Evolutionary conservation across 2,329 filamentous ascomycete species (phyloP).

Genomic region (Colletotrichum plurivorum): DNA sequence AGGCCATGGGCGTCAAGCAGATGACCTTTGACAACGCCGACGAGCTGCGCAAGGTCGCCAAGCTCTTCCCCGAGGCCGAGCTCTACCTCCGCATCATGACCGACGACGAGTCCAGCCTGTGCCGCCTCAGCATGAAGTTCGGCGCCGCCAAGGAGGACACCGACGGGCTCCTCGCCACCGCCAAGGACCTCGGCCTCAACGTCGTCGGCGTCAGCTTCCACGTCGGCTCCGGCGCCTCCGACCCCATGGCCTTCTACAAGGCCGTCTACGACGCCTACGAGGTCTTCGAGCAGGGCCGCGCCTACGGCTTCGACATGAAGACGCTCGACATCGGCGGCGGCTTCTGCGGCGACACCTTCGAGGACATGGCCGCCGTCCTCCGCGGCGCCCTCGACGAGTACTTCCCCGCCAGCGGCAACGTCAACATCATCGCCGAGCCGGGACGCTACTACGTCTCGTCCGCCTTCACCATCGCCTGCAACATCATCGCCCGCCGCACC

Average conservation of each 20-base stretch:
- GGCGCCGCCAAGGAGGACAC: slow-evolving; percentile 90
- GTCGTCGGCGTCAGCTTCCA: slow-evolving; percentile 98
- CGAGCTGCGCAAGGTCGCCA: slow-evolving; percentile 97
- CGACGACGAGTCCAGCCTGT: slow-evolving; percentile 94
- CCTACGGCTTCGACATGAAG: slow-evolving; percentile 84
- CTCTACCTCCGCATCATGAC: slow-evolving; percentile 95
- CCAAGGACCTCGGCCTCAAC: slow-evolving; percentile 86
- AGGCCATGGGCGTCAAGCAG: slow-evolving; percentile 87
- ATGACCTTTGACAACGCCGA: slow-evolving; percentile 99
- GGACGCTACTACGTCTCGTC: slow-evolving; percentile 95
- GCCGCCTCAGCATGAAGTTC: slow-evolving; percentile 97
- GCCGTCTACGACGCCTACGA: slow-evolving; percentile 89
- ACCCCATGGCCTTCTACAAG: slow-evolving; percentile 91
- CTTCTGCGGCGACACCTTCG: slow-evolving; percentile 92
- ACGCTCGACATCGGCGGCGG: slow-evolving; percentile 95
- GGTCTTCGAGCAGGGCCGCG: slow-evolving; percentile 88
- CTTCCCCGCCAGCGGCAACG: slow-evolving; percentile 79
- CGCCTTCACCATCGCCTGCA: slow-evolving; percentile 95
- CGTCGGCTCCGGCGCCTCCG: slow-evolving; percentile 94
- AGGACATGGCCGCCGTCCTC: slow-evolving; percentile 87
- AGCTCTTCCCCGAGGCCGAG: slow-evolving; percentile 89
- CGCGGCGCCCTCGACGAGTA: slow-evolving; percentile 86
- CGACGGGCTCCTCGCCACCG: slow-evolving; percentile 81
- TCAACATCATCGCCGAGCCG: slow-evolving; percentile 94
- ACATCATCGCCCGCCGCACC: slow-evolving; percentile 94